Percentiles rank a stretch among this genome's conserved stretches.
Conservation (phyloP, 176 grass and related monocot genomes). For the Elaeis guineensis region DNA sequence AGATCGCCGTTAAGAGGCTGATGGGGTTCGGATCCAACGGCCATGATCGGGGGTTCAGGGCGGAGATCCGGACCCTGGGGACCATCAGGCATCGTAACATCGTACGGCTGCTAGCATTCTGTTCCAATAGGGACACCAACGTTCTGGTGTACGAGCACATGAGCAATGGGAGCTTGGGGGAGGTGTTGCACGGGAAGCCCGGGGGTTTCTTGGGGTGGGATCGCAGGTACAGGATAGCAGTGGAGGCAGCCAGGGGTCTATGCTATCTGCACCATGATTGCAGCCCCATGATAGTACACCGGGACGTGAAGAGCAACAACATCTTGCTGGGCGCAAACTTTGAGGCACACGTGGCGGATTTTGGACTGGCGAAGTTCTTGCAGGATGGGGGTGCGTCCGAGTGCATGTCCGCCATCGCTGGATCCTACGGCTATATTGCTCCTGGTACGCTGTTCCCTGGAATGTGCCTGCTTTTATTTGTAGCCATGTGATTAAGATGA, state of each 20-base stretch:
- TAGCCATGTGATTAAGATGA: too few species aligned
- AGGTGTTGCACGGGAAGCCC: slow-evolving; percentile 64
- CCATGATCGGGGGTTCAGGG: slow-evolving; percentile 70
- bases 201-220: slow-evolving; percentile 62
- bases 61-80: slow-evolving; percentile 81
- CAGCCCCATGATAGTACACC: slow-evolving; percentile 76
- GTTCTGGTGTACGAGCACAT: slow-evolving; percentile 99
- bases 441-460: slow-evolving; percentile 32
- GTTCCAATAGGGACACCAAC: slow-evolving; percentile 33
- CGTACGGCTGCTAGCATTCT: slow-evolving; percentile 78
- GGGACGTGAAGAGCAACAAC: slow-evolving; percentile 98
- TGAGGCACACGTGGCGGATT: slow-evolving; percentile 92
- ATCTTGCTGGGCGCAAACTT: slow-evolving; percentile 56
- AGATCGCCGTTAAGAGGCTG: slow-evolving; percentile 84
- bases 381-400: slow-evolving; percentile 35
- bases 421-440: slow-evolving; percentile 98
- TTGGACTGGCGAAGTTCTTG: slow-evolving; percentile 93
- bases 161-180: slow-evolving; percentile 63
- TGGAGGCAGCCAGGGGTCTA: slow-evolving; percentile 78
- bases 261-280: slow-evolving; percentile 99
- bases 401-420: slow-evolving; percentile 93
- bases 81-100: slow-evolving; percentile 91
- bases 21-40: slow-evolving; percentile 10
- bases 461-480: neutral
- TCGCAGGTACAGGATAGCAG: slow-evolving; percentile 52